Base-by-base conservation (phyloP, 352 stramenopile species). In the Globisporangium nodosum region DNA sequence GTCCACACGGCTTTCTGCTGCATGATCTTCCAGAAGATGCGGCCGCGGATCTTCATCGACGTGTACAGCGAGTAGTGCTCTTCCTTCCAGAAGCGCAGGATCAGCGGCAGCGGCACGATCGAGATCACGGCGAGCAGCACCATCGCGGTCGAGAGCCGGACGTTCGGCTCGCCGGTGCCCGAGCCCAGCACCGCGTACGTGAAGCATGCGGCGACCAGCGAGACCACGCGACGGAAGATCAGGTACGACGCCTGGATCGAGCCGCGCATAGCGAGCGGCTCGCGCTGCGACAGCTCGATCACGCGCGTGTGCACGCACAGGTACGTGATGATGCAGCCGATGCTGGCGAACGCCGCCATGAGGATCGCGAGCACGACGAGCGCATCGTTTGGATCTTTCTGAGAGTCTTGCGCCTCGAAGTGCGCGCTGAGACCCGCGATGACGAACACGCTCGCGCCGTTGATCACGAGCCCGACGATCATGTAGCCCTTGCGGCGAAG, bases 401-500 rank as follows among this genome's bases (percentile, higher is more conserved):
- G 16, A 12, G 11, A 15, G 9, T 18, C 43, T 27, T 70, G 65
- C 4, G 59, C 53, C 39, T 78, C 68, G n/a, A 88, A 73, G 53
- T 69, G 63, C 1, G 75, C 69, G 54, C 77, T 88, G 5, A 89
- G 54, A 11, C 60, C 71, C 0, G 71, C 81, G 50, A 91, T 83
- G 31, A 69, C 54, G 33, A 89, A 76, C 45, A 89, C 69, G 24
- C 67, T 71, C n/a, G 79, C 64, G 31, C 65, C 80, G 58, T 86
- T 89, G 56, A 89, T 63, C 61, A 82, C 64, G 48, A 69, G 80
- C 5, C 92, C 92, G 37, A 94, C 57, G 40, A 96, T 85, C 73
- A 97, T 96, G 71, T 97, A 98, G 13, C 85, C 81, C 70, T 97
- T 97, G 49, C 90, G 79, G 21, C 85, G 88, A 18, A 92, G 74